Percentiles rank a stretch among this genome's conserved stretches.
phyloP scores from a whole-genome alignment of 352 stramenopile species.

The Globisporangium paddicum region DNA sequence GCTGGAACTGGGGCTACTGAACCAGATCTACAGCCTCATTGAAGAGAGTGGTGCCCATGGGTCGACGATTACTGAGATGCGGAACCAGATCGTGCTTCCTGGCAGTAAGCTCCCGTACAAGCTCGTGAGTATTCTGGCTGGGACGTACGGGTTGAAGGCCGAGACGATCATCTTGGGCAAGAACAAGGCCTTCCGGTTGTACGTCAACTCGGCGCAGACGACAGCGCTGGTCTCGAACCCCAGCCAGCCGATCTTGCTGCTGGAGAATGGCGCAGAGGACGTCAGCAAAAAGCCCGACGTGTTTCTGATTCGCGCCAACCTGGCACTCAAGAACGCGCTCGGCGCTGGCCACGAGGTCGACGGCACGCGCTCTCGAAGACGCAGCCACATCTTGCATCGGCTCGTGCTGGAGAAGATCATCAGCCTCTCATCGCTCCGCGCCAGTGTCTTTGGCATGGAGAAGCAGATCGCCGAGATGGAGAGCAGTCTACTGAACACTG shows the following conservation, averaged over 20 bases:
- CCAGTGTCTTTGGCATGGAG: conserved; percentile 79
- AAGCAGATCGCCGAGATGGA: conserved; percentile 16
- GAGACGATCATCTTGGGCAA: conserved; percentile 78
- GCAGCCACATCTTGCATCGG: conserved; percentile 56
- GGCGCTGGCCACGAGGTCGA: conserved; percentile 44
- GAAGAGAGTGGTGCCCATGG: conserved; percentile 57
- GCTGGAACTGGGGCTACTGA: conserved; percentile 60
- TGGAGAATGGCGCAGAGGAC: conserved; percentile 1
- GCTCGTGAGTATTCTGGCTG: conserved; percentile 56
- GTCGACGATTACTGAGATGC: conserved; percentile 70
- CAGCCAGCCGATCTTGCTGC: conserved; percentile 8
- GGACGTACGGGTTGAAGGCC: conserved; percentile 65
- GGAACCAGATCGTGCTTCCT: conserved; percentile 63
- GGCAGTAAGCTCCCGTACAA: conserved; percentile 80
- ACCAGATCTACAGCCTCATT: conserved; percentile 72
- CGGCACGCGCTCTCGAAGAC: conserved; percentile 49
- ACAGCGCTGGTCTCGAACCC: neutral
- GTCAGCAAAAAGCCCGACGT: conserved; percentile 8
- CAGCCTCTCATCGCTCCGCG: conserved; percentile 64
- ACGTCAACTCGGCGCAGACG: conserved; percentile 18
- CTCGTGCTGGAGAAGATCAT: conserved; percentile 72
- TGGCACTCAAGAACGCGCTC: conserved; percentile 55
- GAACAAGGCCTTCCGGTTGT: conserved; percentile 78
- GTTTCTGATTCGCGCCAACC: conserved; percentile 45
- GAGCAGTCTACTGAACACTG: neutral